Evolutionary conservation across 129 eudicot species (phyloP).

Genomic region (Helianthus annuus): HanXRQr2.0-SUNRISE NC_035446.2:159051319-159051818

Average conservation of each 20-base stretch:
- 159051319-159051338: conserved; percentile 91
- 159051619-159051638: not conserved
- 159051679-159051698: not conserved
- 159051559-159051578: not conserved
- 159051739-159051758: too few relatives aligned
- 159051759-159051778: too few relatives aligned
- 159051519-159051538: conserved; percentile 7
- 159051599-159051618: not conserved
- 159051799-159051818: too few relatives aligned
- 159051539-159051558: conserved; percentile 19
- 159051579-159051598: not conserved
- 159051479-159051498: conserved; percentile 7
- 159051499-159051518: not conserved
- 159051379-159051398: conserved; percentile 18
- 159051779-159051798: too few relatives aligned
- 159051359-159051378: conserved; percentile 38
- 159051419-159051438: conserved; percentile 31
- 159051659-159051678: not conserved
- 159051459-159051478: conserved; percentile 5
- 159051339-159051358: conserved; percentile 92
- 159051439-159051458: not conserved
- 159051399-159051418: conserved; percentile 12
- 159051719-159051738: not conserved
- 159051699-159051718: not conserved
- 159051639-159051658: not conserved